Evolutionary conservation across 2,329 filamentous ascomycete genomes (phyloP), one percentile per base, ranked within the genome.

Genomic region (Beauveria asiatica): DNA sequence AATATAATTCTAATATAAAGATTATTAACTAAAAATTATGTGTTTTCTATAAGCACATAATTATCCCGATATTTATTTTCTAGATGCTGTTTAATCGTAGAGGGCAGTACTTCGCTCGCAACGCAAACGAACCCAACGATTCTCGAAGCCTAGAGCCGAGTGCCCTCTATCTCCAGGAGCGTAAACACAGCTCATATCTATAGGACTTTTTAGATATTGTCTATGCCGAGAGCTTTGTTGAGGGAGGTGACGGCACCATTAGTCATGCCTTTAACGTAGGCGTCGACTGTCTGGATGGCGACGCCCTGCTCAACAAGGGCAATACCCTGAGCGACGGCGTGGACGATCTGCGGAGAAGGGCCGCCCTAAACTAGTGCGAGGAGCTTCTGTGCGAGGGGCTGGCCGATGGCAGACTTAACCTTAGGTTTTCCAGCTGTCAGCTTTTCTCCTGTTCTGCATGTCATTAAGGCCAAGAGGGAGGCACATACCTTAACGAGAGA

Each of bases 281-380:
- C 54, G 59, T 66, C 63, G 51, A 67, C 65, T 7, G 62, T 61
- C 42, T 57, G 45, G 44, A 68, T 49, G 39, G 64, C 61, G 37
- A 65, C 57, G 25, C 65, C 65, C 41, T 67, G 64, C 50, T 63
- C 50, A 13, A 64, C 55, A 62, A 67, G 64, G 50, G 62, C 63
- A 23, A 68, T 50, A 42, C 64, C 66, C 63, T 67, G 64, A 42
- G 65, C 66, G 49, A 67, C 62, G 61, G 65, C 62, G 48, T 64
- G 59, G 44, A 67, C 60, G 39, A 61, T 33, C 46, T 57, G 62
- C 41, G 60, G 53, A 27, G 61, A 51, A 27, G 62, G 53, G 37
- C 63, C 64, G 45, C 57, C 48, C 41, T 65, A 53, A n/a, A 64
- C 52, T 25, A 65, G 61, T 27, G 57, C 59, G 51, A 67, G 59